phyloP scores from a whole-genome alignment of 768 basidiomycete species.

The Tricholoma sp. region DNA sequence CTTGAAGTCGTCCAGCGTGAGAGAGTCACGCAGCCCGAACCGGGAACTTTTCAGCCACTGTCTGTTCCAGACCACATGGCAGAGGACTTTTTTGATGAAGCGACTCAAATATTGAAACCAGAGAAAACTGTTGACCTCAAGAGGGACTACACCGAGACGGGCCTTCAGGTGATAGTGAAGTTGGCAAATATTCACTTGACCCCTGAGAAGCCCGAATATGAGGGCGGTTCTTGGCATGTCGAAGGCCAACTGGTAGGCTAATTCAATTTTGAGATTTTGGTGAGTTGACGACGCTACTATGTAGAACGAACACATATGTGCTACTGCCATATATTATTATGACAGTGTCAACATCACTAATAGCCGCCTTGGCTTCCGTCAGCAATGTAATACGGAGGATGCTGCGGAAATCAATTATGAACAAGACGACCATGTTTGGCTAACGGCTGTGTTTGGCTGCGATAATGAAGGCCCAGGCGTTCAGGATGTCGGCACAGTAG shows the following conservation, averaged over 20 bases:
- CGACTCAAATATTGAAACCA: not conserved
- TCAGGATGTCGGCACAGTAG: conserved; percentile 17
- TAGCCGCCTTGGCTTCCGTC: conserved; percentile 26
- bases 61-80: not conserved
- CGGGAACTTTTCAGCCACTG: conserved; percentile 7
- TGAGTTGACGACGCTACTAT: not conserved
- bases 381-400: conserved; percentile 6
- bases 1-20: too few species aligned
- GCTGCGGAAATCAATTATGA: not conserved
- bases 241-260: conserved; percentile 23
- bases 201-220: conserved; percentile 31
- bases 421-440: conserved; percentile 13
- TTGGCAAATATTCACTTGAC: conserved; percentile 28
- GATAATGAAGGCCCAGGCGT: conserved; percentile 1
- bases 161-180: conserved; percentile 28
- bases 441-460: conserved; percentile 22
- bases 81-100: not conserved
- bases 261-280: not conserved
- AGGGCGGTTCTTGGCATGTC: conserved; percentile 34
- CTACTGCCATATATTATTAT: conserved; percentile 24
- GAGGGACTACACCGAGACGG: conserved; percentile 7
- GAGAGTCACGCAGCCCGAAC: conserved; percentile 13
- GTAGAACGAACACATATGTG: conserved; percentile 24
- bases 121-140: conserved; percentile 6
- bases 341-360: conserved; percentile 28